Conservation (phyloP, 2,329 filamentous ascomycete genomes). For the Fusarium cyanostomum region DNA sequence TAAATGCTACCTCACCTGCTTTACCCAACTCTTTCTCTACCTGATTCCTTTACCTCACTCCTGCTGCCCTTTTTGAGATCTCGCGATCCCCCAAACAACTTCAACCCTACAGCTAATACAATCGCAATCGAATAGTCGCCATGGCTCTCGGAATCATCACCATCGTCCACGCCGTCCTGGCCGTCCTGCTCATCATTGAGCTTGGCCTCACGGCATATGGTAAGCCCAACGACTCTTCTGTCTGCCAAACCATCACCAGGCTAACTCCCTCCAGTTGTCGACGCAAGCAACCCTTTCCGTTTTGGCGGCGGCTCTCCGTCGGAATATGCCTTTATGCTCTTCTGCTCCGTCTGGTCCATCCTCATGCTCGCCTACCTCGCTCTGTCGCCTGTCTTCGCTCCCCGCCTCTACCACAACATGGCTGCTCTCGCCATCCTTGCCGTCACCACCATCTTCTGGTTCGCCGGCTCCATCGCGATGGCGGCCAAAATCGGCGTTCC, state of each 20-base stretch:
- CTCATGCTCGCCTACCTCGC: conserved; percentile 76
- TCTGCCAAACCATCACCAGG: background rate
- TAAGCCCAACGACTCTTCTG: conserved; percentile 50
- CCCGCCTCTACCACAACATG: conserved; percentile 68
- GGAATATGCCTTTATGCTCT: conserved; percentile 80
- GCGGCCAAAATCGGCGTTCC: conserved; percentile 71
- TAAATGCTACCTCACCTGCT: conserved; percentile 33
- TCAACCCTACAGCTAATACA: background rate
- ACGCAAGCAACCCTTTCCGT: conserved; percentile 48
- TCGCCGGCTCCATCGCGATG: conserved; percentile 82
- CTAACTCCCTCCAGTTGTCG: conserved; percentile 40
- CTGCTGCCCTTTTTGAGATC: background rate
- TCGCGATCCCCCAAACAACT: background rate
- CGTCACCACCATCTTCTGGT: conserved; percentile 88
- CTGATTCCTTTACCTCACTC: background rate
- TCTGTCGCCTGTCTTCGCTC: conserved; percentile 70
- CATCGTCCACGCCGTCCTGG: conserved; percentile 73
- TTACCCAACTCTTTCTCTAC: conserved; percentile 1
- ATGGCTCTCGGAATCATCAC: conserved; percentile 67
- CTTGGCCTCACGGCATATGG: conserved; percentile 79
- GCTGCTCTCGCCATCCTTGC: conserved; percentile 73
- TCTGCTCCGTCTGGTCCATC: conserved; percentile 79
- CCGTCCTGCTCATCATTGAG: conserved; percentile 75
- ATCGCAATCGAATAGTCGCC: conserved; percentile 25
- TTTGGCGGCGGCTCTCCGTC: conserved; percentile 56